A percentile compares a stretch with the other conserved stretches of the same genome.
Evolutionary conservation across 2,329 filamentous ascomycete species (phyloP).

Genomic region (Claviceps humidiphila): DNA sequence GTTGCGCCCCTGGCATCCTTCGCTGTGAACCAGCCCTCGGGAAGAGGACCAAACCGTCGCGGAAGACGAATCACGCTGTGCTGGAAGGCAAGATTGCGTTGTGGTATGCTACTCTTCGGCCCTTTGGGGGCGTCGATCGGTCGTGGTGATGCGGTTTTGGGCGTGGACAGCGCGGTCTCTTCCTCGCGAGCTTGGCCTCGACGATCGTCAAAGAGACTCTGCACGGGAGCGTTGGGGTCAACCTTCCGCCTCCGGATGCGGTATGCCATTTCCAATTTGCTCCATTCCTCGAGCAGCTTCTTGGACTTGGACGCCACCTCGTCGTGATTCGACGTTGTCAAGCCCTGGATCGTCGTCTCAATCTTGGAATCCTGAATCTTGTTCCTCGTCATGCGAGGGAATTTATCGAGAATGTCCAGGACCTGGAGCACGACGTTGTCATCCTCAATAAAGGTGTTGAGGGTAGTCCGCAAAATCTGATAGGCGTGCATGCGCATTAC

Average conservation of each 20-base stretch:
- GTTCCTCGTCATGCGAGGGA: slow-evolving; percentile 85
- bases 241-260: slow-evolving; percentile 84
- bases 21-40: slow-evolving; percentile 75
- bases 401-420: slow-evolving; percentile 73
- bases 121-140: slow-evolving; percentile 42
- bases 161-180: slow-evolving; percentile 22
- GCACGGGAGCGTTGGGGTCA: slow-evolving; percentile 49
- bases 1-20: slow-evolving; percentile 55
- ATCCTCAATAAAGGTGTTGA: slow-evolving; percentile 79
- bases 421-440: slow-evolving; percentile 81
- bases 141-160: slow-evolving; percentile 29
- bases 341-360: slow-evolving; percentile 60
- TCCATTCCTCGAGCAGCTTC: slow-evolving; percentile 70
- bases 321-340: slow-evolving; percentile 57
- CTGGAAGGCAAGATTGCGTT: slow-evolving; percentile 39
- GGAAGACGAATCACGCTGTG: slow-evolving; percentile 36
- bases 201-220: slow-evolving; percentile 49
- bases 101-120: slow-evolving; percentile 46
- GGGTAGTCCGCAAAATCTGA: slow-evolving; percentile 77
- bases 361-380: slow-evolving; percentile 97
- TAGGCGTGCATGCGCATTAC: slow-evolving; percentile 97
- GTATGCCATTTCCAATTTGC: slow-evolving; percentile 78
- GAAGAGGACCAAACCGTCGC: slow-evolving; percentile 43
- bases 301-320: slow-evolving; percentile 60
- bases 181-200: slow-evolving; percentile 34